Conservation (phyloP, 768 basidiomycete genomes). For the Trametes coccinea region DNA sequence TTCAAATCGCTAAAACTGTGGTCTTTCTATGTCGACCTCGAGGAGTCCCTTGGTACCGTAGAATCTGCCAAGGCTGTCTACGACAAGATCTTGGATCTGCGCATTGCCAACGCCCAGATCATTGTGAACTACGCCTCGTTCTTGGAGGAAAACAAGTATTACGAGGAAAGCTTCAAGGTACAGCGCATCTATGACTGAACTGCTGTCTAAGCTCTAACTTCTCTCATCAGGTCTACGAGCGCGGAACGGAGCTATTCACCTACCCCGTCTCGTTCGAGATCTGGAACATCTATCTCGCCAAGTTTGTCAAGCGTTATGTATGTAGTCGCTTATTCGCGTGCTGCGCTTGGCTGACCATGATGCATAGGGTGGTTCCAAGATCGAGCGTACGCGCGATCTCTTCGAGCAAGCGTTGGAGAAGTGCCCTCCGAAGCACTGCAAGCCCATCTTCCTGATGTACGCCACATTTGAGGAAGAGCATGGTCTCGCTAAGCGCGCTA, state of each 20-base stretch:
- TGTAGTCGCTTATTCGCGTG: constrained; percentile 33
- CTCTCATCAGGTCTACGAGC: constrained; percentile 77
- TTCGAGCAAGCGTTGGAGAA: constrained; percentile 98
- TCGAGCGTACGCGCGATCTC: constrained; percentile 94
- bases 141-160: constrained; percentile 97
- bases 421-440: constrained; percentile 93
- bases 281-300: constrained; percentile 98
- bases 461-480: constrained; percentile 94
- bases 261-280: constrained; percentile 98
- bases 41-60: constrained; percentile 94
- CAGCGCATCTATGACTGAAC: constrained; percentile 2
- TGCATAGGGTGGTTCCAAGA: constrained; percentile 81
- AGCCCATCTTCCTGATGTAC: constrained; percentile 94
- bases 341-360: neutral
- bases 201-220: neutral
- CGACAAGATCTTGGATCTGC: constrained; percentile 93
- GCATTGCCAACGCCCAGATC: constrained; percentile 97
- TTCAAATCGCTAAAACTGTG: constrained; percentile 99
- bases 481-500: constrained; percentile 93
- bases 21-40: constrained; percentile 98
- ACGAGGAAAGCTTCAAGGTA: constrained; percentile 98
- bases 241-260: constrained; percentile 95
- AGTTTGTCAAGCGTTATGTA: constrained; percentile 96
- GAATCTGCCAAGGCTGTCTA: constrained; percentile 91
- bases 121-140: constrained; percentile 98